Evolutionary conservation across 306 rosid species (phyloP).

Genomic region (Rosa chinensis): DNA sequence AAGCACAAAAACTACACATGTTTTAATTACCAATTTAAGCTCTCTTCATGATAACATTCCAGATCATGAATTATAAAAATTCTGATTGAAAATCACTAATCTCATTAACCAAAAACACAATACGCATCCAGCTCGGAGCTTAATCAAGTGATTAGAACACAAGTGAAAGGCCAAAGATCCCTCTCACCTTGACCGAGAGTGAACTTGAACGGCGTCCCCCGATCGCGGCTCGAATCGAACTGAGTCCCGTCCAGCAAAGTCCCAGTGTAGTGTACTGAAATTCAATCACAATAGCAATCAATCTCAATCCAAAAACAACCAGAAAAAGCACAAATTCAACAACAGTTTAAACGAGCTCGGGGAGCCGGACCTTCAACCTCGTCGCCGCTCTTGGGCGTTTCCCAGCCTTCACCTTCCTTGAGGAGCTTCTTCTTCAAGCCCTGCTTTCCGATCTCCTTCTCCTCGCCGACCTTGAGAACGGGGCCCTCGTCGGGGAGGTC

Average conservation of each 20-base stretch:
- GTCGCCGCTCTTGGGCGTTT: conserved; percentile 75
- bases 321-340: not conserved
- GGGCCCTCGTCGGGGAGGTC: conserved; percentile 50
- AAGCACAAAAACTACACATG: not conserved
- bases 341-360: not conserved
- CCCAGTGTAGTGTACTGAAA: conserved; percentile 85
- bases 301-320: not conserved
- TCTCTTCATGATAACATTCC: not conserved
- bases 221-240: conserved; percentile 92
- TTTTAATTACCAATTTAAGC: not conserved
- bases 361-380: conserved; percentile 73
- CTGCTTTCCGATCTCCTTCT: conserved; percentile 76
- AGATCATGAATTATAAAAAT: not conserved
- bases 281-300: not conserved
- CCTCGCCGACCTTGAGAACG: conserved; percentile 74
- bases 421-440: conserved; percentile 93
- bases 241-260: conserved; percentile 86
- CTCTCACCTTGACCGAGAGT: conserved; percentile 94
- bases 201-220: conserved; percentile 70
- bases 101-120: not conserved
- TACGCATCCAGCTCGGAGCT: not conserved
- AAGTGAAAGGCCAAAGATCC: not conserved
- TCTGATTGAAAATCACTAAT: not conserved
- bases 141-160: not conserved
- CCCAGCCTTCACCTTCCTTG: conserved; percentile 81